Percentiles rank a stretch among this genome's conserved stretches.
These are phyloP conservation scores for Theileria equi DNA, from an alignment of 169 alveolate genomes.

Conservation along the genomic window DNA sequence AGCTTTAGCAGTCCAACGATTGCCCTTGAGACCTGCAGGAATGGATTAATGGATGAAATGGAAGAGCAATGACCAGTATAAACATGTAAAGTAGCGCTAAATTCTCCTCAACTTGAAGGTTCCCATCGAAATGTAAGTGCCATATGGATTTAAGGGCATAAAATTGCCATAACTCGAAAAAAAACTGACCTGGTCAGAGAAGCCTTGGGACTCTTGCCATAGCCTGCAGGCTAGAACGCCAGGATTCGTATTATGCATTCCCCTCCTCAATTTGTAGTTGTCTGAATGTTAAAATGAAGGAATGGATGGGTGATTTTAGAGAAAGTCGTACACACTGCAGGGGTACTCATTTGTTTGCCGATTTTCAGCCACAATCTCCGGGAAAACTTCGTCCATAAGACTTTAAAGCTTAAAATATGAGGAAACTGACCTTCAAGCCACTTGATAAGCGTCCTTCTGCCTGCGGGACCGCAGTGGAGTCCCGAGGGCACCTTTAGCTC, in stretches of 20 bases:
- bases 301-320: neutral
- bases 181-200: slow-evolving; percentile 66
- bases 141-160: no score
- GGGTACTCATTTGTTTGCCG: neutral
- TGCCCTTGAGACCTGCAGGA: slow-evolving; percentile 68
- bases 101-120: no score
- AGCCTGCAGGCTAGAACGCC: slow-evolving; percentile 74
- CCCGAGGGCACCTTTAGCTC: slow-evolving; percentile 55
- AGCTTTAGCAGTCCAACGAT: slow-evolving; percentile 71
- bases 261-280: slow-evolving; percentile 68
- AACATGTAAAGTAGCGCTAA: no score
- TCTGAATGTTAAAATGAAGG: no score
- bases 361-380: neutral
- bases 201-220: slow-evolving; percentile 78
- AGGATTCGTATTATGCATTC: slow-evolving; percentile 67
- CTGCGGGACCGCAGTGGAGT: slow-evolving; percentile 81
- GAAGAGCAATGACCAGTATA: no score
- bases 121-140: no score
- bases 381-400: no score
- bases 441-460: slow-evolving; percentile 70
- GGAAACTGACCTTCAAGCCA: slow-evolving; percentile 73
- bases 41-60: no score
- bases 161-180: no score
- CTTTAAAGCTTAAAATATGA: neutral
- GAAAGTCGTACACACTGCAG: neutral